A percentile compares a stretch with the other conserved stretches of the same genome.
phyloP scores from a whole-genome alignment of 768 basidiomycete genomes.

The Suillus cothurnatus region DNA sequence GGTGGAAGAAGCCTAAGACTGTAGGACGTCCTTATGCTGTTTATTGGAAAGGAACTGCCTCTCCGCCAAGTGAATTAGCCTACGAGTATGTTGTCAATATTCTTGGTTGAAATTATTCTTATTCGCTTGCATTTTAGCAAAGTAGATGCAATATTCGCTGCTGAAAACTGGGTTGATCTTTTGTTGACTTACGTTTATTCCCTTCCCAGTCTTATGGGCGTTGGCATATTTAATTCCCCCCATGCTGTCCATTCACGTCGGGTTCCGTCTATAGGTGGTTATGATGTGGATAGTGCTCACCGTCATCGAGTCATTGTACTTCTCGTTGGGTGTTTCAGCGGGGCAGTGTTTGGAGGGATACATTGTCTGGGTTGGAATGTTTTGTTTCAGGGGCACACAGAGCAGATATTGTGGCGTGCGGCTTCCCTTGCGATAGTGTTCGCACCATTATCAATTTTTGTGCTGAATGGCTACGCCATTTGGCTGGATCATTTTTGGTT shows the following conservation, averaged over 20 bases:
- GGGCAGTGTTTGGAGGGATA: constrained; percentile 26
- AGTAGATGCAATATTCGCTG: not conserved
- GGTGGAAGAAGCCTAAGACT: constrained; percentile 44
- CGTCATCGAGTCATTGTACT: not conserved
- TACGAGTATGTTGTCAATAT: not conserved
- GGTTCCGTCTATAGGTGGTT: constrained; percentile 1
- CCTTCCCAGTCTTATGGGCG: not conserved
- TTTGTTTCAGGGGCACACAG: constrained; percentile 16
- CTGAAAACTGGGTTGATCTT: too few relatives aligned
- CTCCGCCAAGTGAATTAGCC: not conserved
- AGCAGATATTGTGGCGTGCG: constrained; percentile 25
- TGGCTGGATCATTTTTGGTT: not conserved
- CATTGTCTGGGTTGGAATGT: constrained; percentile 29
- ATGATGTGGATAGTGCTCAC: accelerated
- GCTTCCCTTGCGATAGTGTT: constrained; percentile 18
- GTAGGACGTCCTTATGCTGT: constrained; percentile 24
- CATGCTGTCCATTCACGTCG: not conserved
- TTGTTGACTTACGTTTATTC: not conserved
- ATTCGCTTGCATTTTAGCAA: not conserved
- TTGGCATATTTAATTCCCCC: not conserved
- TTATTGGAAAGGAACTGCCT: not conserved
- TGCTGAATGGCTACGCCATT: not conserved
- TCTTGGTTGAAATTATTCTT: not conserved
- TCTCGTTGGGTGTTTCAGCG: constrained; percentile 6
- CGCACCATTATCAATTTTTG: not conserved